A percentile compares a stretch with the other conserved stretches of the same genome.
Conservation (phyloP, 768 basidiomycete species). For the Suillus americanus region DNA sequence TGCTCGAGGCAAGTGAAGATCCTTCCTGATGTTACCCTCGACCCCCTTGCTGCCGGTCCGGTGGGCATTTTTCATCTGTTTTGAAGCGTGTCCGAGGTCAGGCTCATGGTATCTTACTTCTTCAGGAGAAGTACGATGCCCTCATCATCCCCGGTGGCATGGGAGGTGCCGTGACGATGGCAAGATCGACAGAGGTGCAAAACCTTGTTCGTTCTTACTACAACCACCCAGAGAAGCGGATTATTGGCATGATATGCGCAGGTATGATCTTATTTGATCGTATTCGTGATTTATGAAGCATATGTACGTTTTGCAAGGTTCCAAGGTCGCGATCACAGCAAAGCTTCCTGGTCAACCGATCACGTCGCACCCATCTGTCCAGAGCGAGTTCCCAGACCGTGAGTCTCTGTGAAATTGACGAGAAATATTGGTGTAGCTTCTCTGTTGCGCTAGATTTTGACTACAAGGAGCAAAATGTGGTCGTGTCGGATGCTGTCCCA, state of each 20-base stretch:
- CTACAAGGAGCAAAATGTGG: slow-evolving; percentile 73
- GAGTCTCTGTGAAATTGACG: slow-evolving; percentile 10
- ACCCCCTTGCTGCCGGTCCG: slow-evolving; percentile 44
- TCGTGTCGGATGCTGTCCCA: slow-evolving; percentile 46
- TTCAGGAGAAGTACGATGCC: slow-evolving; percentile 63
- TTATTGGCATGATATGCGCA: slow-evolving; percentile 87
- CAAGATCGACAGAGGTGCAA: slow-evolving; percentile 58
- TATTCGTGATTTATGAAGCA: neutral
- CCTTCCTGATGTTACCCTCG: slow-evolving; percentile 60
- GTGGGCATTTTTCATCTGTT: slow-evolving; percentile 31
- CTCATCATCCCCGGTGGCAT: slow-evolving; percentile 79
- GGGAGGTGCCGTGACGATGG: slow-evolving; percentile 74
- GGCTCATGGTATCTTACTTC: neutral
- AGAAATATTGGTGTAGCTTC: neutral
- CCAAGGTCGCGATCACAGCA: slow-evolving; percentile 63
- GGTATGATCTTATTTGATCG: slow-evolving; percentile 37
- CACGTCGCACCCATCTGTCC: slow-evolving; percentile 80
- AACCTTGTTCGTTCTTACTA: slow-evolving; percentile 56
- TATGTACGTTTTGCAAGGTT: slow-evolving; percentile 42
- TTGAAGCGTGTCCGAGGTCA: neutral
- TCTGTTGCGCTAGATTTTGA: slow-evolving; percentile 52
- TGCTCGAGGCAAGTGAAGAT: slow-evolving; percentile 76
- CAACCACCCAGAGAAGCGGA: slow-evolving; percentile 20
- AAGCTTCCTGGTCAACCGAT: slow-evolving; percentile 60
- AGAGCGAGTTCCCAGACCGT: slow-evolving; percentile 56